Conservation (phyloP, 2,329 filamentous ascomycete species). For the Thermochaetoides dissita region DNA sequence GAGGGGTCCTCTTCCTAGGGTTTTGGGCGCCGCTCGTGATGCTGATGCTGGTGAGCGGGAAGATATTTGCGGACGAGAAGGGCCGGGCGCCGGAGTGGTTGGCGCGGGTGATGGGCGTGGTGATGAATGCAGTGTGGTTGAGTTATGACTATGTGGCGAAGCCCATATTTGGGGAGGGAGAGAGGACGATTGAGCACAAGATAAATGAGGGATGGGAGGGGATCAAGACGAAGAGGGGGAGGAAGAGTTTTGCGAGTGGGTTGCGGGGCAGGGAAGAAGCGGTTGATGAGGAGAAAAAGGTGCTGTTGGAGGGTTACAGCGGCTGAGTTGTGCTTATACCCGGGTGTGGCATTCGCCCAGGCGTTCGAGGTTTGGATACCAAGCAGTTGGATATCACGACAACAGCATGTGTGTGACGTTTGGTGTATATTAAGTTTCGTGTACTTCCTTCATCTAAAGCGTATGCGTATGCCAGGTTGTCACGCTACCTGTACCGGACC, state of each 20-base stretch:
- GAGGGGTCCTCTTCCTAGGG: constrained; percentile 45
- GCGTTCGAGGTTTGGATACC: no score
- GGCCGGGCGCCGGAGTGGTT: constrained; percentile 60
- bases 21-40: constrained; percentile 46
- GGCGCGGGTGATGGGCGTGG: constrained; percentile 30
- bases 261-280: constrained; percentile 6
- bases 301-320: constrained; percentile 12
- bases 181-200: constrained; percentile 39
- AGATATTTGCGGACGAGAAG: constrained; percentile 44
- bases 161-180: constrained; percentile 70
- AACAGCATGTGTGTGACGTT: no score
- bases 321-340: no score
- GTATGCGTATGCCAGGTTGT: no score
- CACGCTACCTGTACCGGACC: no score
- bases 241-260: constrained; percentile 6
- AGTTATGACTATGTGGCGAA: constrained; percentile 35
- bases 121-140: constrained; percentile 38
- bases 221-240: constrained; percentile 4
- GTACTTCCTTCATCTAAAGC: no score
- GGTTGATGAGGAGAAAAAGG: constrained; percentile 9
- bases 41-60: constrained; percentile 29
- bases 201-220: constrained; percentile 1
- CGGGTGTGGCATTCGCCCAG: no score
- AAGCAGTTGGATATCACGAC: no score
- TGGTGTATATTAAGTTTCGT: not conserved